A percentile compares a stretch with the other conserved stretches of the same genome.
Evolutionary conservation across 176 grass and related monocot genomes (phyloP).

Genomic region (Puccinellia tenuiflora): DNA sequence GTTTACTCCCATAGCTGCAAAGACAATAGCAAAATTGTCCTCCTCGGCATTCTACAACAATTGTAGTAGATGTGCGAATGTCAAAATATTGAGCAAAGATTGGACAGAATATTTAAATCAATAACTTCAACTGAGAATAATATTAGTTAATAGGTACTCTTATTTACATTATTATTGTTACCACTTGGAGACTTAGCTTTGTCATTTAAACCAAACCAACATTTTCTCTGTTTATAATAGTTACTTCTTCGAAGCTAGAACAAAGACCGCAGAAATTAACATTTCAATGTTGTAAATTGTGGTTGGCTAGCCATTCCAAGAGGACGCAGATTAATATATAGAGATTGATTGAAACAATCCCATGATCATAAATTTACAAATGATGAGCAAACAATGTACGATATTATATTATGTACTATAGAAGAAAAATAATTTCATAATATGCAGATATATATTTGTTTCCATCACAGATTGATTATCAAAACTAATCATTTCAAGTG

Average conservation of each 20-base stretch:
- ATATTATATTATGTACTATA: background rate
- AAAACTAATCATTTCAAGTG: slow-evolving; percentile 8
- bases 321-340: background rate
- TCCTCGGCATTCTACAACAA: slow-evolving; percentile 44
- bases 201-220: background rate
- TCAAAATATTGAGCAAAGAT: background rate
- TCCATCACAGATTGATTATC: background rate
- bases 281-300: background rate
- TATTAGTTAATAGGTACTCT: background rate
- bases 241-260: background rate
- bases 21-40: slow-evolving; percentile 76
- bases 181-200: background rate
- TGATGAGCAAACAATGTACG: background rate
- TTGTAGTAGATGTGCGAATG: background rate
- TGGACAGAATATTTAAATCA: background rate
- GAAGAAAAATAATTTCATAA: background rate
- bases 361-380: background rate
- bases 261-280: background rate
- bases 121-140: background rate
- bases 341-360: background rate
- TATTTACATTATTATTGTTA: background rate
- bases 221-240: background rate
- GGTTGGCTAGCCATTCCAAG: background rate
- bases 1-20: slow-evolving; percentile 85
- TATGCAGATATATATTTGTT: background rate